Base-by-base conservation (phyloP, 768 basidiomycete genomes). In the Cyclocybe cylindracea region DNA sequence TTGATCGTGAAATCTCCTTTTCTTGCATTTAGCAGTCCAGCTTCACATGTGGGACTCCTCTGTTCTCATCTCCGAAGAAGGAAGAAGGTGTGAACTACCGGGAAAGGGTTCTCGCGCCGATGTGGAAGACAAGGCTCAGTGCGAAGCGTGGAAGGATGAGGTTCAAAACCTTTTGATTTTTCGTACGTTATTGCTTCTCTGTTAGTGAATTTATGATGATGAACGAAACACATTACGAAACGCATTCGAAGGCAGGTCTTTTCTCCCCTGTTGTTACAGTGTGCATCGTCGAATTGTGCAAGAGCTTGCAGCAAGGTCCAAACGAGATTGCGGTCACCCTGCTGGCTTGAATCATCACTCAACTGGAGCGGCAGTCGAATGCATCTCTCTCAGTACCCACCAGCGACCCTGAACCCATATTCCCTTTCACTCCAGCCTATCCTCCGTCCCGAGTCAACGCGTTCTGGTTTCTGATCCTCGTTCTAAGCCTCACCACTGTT, bases 261-360 rank as follows among this genome's bases (percentile, higher is more conserved):
- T 61, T 61, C 44, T 59, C 58, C 13, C 56, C 52, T 10, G 56
- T 55, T 19, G 59, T 60, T 9, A 60, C 59, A 3, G 52, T 52
- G 10, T 63, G 61, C 40, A 54, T 51, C 14, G 47, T 63, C 4
- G 53, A 63, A 34, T 53, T 55, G 7, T 61, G 47, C 43, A 52
- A 63, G 31, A 46, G 33, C 32, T 45, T 63, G n/a, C 50, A 54
- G 37, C 44, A 45, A 10, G 46, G 56, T 48, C 50, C 56, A 10
- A 39, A 46, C 34, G 54, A 55, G 29, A 9, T 34, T 10, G 14
- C 54, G 14, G 48, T 46, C 19, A 19, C 19, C 7, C 31, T 51
- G n/a, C 45, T 62, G 5, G 51, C 43, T 8, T 51, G 51, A 29
- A 48, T 60, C 3, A 33, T 50, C 13, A 31, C 41, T 11, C 47